Evolutionary conservation across 441 rosid genomes (phyloP).

Genomic region (Biscutella laevigata): DNA sequence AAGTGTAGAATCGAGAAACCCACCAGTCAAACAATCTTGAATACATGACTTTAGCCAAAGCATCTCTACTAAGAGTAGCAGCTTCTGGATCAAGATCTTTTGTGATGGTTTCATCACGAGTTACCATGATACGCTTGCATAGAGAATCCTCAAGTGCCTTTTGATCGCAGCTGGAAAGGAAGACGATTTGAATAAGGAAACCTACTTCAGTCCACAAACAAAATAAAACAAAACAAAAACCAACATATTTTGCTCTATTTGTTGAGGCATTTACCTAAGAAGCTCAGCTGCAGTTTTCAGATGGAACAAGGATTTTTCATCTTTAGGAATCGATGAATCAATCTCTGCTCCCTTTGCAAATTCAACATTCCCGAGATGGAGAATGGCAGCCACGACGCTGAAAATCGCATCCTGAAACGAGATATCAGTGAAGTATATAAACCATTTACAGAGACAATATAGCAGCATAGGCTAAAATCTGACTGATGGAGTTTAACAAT

Average conservation of each 20-base stretch:
- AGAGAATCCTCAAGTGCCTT: constrained; percentile 87
- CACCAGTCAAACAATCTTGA: constrained; percentile 92
- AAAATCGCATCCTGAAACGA: constrained; percentile 71
- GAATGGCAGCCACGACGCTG: constrained; percentile 85
- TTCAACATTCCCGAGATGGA: constrained; percentile 92
- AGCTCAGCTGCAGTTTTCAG: constrained; percentile 84
- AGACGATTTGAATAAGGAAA: constrained; percentile 19
- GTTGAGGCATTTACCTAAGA: constrained; percentile 38
- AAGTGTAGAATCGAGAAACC: constrained; percentile 25
- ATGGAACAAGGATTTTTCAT: constrained; percentile 78
- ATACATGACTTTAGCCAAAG: constrained; percentile 88
- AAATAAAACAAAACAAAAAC: constrained; percentile 1
- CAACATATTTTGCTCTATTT: not conserved
- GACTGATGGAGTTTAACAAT: constrained; percentile 12
- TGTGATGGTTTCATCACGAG: constrained; percentile 95
- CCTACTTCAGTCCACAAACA: constrained; percentile 11
- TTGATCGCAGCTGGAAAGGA: constrained; percentile 61
- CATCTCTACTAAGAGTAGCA: constrained; percentile 85
- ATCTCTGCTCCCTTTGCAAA: constrained; percentile 79
- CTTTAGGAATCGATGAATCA: constrained; percentile 87
- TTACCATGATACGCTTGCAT: constrained; percentile 90
- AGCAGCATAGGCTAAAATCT: constrained; percentile 1
- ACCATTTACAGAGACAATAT: not conserved
- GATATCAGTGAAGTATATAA: constrained; percentile 8
- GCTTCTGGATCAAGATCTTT: constrained; percentile 90